Conservation (phyloP, 2,329 filamentous ascomycete genomes). For the Calonectria ilicicola region DNA sequence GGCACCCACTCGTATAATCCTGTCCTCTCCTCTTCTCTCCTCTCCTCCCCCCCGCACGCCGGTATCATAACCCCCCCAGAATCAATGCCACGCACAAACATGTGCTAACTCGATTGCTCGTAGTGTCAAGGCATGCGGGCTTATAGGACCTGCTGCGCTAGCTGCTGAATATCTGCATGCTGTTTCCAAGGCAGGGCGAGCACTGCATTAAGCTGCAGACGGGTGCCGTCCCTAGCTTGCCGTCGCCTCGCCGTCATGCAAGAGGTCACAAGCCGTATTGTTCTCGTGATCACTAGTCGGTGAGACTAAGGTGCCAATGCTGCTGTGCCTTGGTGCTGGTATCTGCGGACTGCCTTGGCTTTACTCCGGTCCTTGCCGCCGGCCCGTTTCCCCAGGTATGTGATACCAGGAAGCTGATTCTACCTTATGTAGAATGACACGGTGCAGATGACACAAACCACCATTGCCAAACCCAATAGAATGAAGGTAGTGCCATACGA, state of each 20-base stretch:
- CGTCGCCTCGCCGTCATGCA: constrained; percentile 11
- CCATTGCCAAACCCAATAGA: not conserved
- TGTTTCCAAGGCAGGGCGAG: not conserved
- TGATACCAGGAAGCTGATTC: not conserved
- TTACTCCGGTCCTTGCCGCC: not conserved
- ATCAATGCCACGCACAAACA: not conserved
- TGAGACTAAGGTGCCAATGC: not conserved
- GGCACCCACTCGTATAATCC: constrained; percentile 9
- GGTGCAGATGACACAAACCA: not conserved
- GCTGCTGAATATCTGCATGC: not conserved
- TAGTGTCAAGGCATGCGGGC: constrained; percentile 3
- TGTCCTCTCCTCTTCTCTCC: too few species aligned
- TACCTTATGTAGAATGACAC: not conserved
- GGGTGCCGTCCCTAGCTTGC: not conserved
- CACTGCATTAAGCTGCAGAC: constrained; percentile 15
- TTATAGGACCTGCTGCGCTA: not conserved
- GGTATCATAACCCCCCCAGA: not conserved
- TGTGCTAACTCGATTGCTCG: not conserved
- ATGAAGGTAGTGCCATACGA: not conserved
- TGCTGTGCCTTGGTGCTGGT: not conserved
- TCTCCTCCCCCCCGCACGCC: not conserved
- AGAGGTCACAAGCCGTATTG: constrained; percentile 3
- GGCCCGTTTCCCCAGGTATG: not conserved
- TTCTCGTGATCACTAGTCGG: constrained; percentile 8
- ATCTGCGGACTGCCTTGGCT: not conserved